phyloP scores from a whole-genome alignment of 495 filamentous ascomycete genomes.

The Penicillium canariense region DNA sequence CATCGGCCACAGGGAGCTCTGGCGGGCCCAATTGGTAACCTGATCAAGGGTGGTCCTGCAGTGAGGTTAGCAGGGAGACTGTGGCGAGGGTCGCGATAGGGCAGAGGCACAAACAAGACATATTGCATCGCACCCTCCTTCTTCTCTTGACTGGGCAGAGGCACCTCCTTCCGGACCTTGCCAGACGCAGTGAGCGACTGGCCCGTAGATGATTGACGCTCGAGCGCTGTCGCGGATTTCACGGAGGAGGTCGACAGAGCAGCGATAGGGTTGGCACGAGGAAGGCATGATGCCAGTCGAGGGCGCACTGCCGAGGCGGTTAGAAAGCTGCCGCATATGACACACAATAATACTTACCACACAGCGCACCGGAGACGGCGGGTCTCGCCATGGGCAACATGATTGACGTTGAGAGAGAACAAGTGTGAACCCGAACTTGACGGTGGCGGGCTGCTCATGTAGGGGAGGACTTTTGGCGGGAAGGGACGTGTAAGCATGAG shows the following conservation, averaged over 20 bases:
- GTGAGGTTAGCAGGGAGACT: constrained; percentile 8
- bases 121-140: constrained; percentile 97
- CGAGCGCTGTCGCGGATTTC: constrained; percentile 44
- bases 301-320: constrained; percentile 30
- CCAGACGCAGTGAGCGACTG: constrained; percentile 46
- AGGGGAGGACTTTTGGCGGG: constrained; percentile 25
- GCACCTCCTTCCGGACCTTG: constrained; percentile 70
- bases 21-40: constrained; percentile 91
- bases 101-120: constrained; percentile 69
- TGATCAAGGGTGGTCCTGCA: constrained; percentile 84
- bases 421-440: constrained; percentile 7
- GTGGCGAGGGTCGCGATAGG: background rate
- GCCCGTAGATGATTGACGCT: constrained; percentile 42
- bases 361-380: constrained; percentile 31
- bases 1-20: constrained; percentile 95
- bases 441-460: constrained; percentile 22
- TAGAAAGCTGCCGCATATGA: background rate
- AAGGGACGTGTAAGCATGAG: constrained; percentile 15
- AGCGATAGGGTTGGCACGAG: constrained; percentile 31
- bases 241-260: constrained; percentile 42
- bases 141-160: constrained; percentile 83
- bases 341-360: too few relatives aligned
- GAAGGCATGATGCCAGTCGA: constrained; percentile 20
- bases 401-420: constrained; percentile 1
- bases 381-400: constrained; percentile 37